Evolutionary conservation across 163 green algal genomes (phyloP), one percentile per base, ranked within the genome.

Genomic region (Coccomyxa subellipsoidea): DNA sequence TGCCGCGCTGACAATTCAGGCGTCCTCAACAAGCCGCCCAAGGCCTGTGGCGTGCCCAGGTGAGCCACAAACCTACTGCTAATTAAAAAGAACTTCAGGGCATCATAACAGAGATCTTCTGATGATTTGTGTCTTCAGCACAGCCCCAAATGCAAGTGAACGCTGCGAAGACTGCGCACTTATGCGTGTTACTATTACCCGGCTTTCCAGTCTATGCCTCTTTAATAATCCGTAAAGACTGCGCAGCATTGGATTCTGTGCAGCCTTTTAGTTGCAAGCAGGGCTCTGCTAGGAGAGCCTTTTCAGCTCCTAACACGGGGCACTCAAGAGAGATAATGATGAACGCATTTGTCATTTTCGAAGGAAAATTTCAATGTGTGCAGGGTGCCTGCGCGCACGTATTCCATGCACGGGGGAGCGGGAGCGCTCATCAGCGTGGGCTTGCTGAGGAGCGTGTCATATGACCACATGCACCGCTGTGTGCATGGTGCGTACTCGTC

Each of bases 391-490:
- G n/a, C 38, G 21, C 69, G 31, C 29, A 83, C 76, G 25, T 85
- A 81, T 53, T 69, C 18, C 69, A 85, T 87, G 84, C 80, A 87
- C 73, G 84, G 84, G 36, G 80, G 80, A 12, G 84, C 84, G 35
- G 84, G 84, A 6, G 83, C 79, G 4, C 79, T 83, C 15, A 70
- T 83, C 69, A 79, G 79, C 79, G 66, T 79, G 25, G 79, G 79
- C 38, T 27, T 83, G 79, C 38, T 83, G 0, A 38, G 39, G 8
- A 27, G 12, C 0, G 69, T 83, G 18, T 32, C 35, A 10, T 78
- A 37, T 10, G 36, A 38, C 0, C 47, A 37, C 66, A 82, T 82
- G 78, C 40, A 82, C 2, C 23, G 8, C 35, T 82, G 78, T 66
- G 59, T 82, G 10, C 77, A 71, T 9, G 12, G 32, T 40, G 29